Conservation (phyloP, 768 basidiomycete genomes). For the Kwoniella pini region DNA sequence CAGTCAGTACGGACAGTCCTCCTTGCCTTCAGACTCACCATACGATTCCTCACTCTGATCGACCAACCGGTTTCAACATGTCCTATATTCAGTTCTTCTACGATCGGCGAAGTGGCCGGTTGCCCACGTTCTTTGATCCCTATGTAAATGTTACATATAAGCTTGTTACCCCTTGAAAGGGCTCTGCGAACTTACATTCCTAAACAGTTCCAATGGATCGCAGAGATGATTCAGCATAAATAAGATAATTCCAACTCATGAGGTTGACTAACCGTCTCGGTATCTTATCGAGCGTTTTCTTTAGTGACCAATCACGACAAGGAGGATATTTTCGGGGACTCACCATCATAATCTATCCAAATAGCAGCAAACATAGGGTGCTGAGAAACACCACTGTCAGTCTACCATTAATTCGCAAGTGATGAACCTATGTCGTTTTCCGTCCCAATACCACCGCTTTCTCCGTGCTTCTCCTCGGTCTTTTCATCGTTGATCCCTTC, state of each 20-base stretch:
- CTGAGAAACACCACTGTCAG: conserved; percentile 23
- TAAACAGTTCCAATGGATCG: conserved; percentile 1
- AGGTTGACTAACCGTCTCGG: conserved; percentile 45
- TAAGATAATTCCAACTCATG: not conserved
- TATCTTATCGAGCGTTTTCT: conserved; percentile 22
- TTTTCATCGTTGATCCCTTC: too few relatives aligned
- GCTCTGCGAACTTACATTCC: conserved; percentile 38
- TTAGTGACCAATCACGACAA: not conserved
- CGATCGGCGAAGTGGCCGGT: conserved; percentile 54
- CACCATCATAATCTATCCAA: conserved; percentile 54
- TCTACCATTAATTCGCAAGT: too few relatives aligned
- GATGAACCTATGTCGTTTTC: too few relatives aligned
- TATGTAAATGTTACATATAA: conserved; percentile 6
- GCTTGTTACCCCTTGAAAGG: not conserved
- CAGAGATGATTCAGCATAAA: not conserved
- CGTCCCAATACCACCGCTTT: too few relatives aligned
- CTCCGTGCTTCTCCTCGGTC: too few relatives aligned
- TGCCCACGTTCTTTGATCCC: conserved; percentile 55
- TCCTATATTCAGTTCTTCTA: conserved; percentile 53
- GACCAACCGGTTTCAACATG: conserved; percentile 54
- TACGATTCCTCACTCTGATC: conserved; percentile 51
- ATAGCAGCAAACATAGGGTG: conserved; percentile 55
- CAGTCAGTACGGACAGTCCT: too few relatives aligned
- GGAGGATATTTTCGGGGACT: conserved; percentile 1
- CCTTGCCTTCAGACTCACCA: conserved; percentile 35